Evolutionary conservation across 805 yeast genomes (phyloP), one percentile per base, ranked within the genome.

Genomic region (Saccharomycopsis sp.): DNA sequence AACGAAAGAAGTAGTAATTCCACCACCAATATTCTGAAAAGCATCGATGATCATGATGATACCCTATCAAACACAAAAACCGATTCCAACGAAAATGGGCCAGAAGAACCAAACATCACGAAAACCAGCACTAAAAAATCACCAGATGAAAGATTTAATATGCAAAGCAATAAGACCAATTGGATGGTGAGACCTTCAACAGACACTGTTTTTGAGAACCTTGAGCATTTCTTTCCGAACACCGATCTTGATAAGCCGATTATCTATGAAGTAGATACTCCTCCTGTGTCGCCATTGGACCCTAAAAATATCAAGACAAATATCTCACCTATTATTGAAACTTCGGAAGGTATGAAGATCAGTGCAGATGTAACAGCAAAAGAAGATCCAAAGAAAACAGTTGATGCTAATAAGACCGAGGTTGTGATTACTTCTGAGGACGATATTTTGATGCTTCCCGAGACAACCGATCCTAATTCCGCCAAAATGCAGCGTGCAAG

Each of bases 121-220:
- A n/a, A n/a, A n/a, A n/a, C n/a, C n/a, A n/a, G n/a, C n/a, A n/a
- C n/a, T n/a, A n/a, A n/a, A n/a, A n/a, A 22, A 42, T 14, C 19
- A 2, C 24, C n/a, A 53, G 17, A 47, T 22, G 3, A 22, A 47
- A 47, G 14, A 12, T 47, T 29, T 12, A 29, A 29, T 12, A 29
- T 29, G 38, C 38, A 29, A 29, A 42, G 35, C 12, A 38, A 54
- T 3, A 55, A 57, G 3, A 72, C 34, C 19, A 56, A 54, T 57
- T 82, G 85, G 89, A 84, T 86, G 5, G 86, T 94, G 15, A 83
- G 99, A 69, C 99, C 99, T 1, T 91, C 98, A 0, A 87, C 96
- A 0, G 98, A 93, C 67, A 96, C 89, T 49, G 86, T 94, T 35
- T 94, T 91, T 69, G 89, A 90, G 57, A 92, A 94, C 66, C 79